Evolutionary conservation across 2,329 filamentous ascomycete genomes (phyloP), one percentile per base, ranked within the genome.

Genomic region (Scopulariopsis brevicaulis): DNA sequence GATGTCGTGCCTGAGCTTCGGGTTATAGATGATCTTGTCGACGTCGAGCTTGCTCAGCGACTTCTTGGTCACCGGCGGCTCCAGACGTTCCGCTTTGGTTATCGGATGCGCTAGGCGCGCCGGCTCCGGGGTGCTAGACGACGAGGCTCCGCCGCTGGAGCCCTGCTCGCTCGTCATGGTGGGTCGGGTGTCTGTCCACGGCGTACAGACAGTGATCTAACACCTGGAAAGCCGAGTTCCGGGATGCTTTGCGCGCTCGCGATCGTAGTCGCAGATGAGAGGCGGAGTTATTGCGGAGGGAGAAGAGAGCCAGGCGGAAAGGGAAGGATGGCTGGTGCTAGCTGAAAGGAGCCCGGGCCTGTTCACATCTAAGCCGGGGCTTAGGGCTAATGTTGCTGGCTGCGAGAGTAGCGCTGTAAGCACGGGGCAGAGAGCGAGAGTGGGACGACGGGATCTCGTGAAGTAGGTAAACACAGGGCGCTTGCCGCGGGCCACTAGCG

Each of bases 31-130:
- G 64, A 97, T 96, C 67, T 90, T 90, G 60, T 84, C 84, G 34
- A 96, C 86, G 66, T 97, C 93, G 37, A 99, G 82, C 70, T 97
- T 94, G 67, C 89, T 88, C 54, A 99, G 73, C 0, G 90, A 94
- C 48, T 82, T 79, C 68, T 87, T 89, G 5, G 93, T 97, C 20
- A 97, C 89, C 0, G 92, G 93, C 1, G 93, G 92, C 58, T 86
- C 83, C 4, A 81, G 59, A 48, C 6, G 12, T 24, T 22, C 14
- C 34, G 35, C 52, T 54, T 52, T 55, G 57, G 53, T 52, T 52
- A 60, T n/a, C 57, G 55, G 50, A 35, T 55, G 60, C 14, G 54
- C 60, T 25, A 34, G 20, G 32, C 22, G 20, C 20, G n/a, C 15
- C n/a, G 53, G 11, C 12, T 54, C 25, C 15, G 20, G 53, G 24